Conservation (phyloP, 108 stramenopile genomes). For the Mediolabrus comicus region DNA sequence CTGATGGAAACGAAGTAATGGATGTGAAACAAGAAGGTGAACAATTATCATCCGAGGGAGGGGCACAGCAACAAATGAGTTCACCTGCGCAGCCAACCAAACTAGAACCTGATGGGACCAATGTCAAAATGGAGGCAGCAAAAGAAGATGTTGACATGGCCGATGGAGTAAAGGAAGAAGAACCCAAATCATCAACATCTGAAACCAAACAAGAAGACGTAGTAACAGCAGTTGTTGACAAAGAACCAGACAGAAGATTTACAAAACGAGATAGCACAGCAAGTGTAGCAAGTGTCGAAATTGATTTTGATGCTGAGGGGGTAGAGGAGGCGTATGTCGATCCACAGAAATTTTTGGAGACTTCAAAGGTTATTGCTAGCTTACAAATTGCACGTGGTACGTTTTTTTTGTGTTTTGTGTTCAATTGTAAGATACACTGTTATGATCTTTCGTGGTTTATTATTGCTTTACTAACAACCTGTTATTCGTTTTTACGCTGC, state of each 20-base stretch:
- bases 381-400: constrained; percentile 64
- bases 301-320: constrained; percentile 68
- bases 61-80: neutral
- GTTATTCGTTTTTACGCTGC: neutral
- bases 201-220: constrained; percentile 3
- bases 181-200: neutral
- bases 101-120: neutral
- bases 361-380: constrained; percentile 76
- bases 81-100: neutral
- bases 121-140: neutral
- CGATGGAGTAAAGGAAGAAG: neutral
- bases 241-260: neutral
- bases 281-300: constrained; percentile 46
- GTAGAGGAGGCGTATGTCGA: constrained; percentile 60
- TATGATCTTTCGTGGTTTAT: no score
- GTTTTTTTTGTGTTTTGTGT: neutral
- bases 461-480: no score
- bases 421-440: no score
- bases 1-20: neutral
- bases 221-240: neutral
- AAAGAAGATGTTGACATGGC: neutral
- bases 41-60: neutral
- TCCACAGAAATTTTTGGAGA: constrained; percentile 60
- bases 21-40: neutral
- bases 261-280: constrained; percentile 12